A percentile compares a stretch with the other conserved stretches of the same genome.
Evolutionary conservation across 2,329 filamentous ascomycete genomes (phyloP).

Genomic region (Diaporthe longicolla): DNA sequence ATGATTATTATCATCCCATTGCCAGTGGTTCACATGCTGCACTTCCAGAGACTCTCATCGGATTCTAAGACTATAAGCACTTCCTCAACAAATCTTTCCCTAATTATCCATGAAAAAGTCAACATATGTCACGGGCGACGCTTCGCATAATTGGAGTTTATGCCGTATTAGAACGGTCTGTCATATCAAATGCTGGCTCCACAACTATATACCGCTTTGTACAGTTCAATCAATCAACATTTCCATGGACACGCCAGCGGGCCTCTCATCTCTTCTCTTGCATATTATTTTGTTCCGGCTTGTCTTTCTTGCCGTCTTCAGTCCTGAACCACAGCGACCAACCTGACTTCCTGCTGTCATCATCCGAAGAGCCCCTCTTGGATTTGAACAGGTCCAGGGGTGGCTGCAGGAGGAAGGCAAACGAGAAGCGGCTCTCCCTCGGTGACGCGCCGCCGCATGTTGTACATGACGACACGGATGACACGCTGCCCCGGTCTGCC

Average conservation of each 20-base stretch:
- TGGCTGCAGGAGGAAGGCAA: constrained; percentile 38
- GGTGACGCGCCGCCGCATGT: constrained; percentile 25
- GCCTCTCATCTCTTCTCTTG: constrained; percentile 20
- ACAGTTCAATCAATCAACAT: not conserved
- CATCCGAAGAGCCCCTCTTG: constrained; percentile 32
- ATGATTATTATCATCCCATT: too few species aligned
- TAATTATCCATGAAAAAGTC: not conserved
- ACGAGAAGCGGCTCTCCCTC: constrained; percentile 21
- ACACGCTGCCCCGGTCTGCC: constrained; percentile 33
- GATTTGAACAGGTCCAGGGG: constrained; percentile 38
- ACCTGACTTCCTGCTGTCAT: constrained; percentile 28
- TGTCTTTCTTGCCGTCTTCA: constrained; percentile 29
- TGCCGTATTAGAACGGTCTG: not conserved
- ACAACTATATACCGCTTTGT: not conserved
- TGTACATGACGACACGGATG: constrained; percentile 32
- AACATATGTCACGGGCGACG: not conserved
- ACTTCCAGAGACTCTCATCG: too few species aligned
- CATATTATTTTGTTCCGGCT: not conserved
- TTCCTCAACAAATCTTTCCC: too few species aligned
- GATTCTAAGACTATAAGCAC: too few species aligned
- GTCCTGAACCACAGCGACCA: constrained; percentile 40
- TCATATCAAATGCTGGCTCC: not conserved
- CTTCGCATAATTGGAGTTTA: not conserved
- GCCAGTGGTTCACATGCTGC: too few species aligned
- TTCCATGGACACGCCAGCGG: constrained; percentile 31